Evolutionary conservation across 1,139 yeast species (phyloP).

Genomic region (Geotrichum australiense): DNA sequence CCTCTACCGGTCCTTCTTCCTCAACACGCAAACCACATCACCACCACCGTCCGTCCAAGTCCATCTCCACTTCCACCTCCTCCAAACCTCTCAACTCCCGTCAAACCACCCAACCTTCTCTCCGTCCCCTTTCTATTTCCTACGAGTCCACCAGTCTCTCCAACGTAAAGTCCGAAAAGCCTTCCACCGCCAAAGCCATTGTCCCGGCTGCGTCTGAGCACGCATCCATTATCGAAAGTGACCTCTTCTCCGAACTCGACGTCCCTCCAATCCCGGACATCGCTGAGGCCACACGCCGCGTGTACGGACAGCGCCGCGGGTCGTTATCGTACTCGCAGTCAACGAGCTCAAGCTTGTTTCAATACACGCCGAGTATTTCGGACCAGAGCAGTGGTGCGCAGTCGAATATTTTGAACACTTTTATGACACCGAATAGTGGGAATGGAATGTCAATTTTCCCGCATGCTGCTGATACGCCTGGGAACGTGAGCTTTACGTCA

Average conservation of each 20-base stretch:
- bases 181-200: conserved; percentile 1
- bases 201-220: conserved; percentile 11
- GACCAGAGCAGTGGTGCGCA: conserved; percentile 5
- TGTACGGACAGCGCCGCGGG: conserved; percentile 10
- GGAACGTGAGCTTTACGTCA: not conserved
- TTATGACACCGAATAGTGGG: not conserved
- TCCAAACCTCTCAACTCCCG: too few species aligned
- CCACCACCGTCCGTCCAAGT: too few species aligned
- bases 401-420: not conserved
- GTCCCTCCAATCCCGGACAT: conserved; percentile 1
- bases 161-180: conserved; percentile 8
- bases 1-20: too few species aligned
- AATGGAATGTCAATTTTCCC: not conserved
- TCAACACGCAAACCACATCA: too few species aligned
- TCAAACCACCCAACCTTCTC: too few species aligned
- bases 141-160: not conserved
- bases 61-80: too few species aligned
- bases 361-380: conserved; percentile 8
- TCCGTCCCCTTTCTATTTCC: not conserved
- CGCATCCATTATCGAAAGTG: conserved; percentile 14
- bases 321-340: conserved; percentile 10
- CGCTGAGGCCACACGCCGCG: not conserved
- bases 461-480: not conserved
- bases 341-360: conserved; percentile 6
- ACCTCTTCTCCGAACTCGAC: not conserved